Evolutionary conservation across 345 rosid species (phyloP).

Genomic region (Passiflora organensis): DNA sequence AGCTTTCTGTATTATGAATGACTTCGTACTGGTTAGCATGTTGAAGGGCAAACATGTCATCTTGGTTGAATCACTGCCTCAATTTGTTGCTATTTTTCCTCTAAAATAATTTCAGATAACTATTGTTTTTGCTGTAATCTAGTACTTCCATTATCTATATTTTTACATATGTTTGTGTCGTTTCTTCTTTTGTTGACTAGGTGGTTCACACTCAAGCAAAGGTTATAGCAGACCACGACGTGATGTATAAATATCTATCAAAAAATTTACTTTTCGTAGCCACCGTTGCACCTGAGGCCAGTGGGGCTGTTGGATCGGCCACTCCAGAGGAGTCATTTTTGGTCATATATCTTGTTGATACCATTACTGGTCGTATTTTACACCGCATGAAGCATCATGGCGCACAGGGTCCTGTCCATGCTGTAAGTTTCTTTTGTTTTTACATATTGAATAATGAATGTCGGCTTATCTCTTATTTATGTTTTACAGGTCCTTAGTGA

Average conservation of each 20-base stretch:
- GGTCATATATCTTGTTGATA: slow-evolving; percentile 83
- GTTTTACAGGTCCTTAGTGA: slow-evolving; percentile 83
- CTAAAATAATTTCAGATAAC: no score
- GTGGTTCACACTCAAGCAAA: slow-evolving; percentile 99
- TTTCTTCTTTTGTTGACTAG: slow-evolving; percentile 31
- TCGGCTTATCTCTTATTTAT: slow-evolving; percentile 14
- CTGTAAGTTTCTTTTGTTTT: slow-evolving; percentile 47
- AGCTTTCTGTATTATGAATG: no score
- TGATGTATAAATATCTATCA: slow-evolving; percentile 85
- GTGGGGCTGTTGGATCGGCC: slow-evolving; percentile 78
- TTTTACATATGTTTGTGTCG: neutral
- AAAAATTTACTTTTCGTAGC: slow-evolving; percentile 84
- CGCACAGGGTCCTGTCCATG: slow-evolving; percentile 87
- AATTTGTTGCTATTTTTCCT: neutral
- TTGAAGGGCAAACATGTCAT: no score
- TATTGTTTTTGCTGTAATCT: no score
- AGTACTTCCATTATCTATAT: no score
- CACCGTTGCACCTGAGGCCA: slow-evolving; percentile 82
- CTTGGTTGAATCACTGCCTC: no score
- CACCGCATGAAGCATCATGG: slow-evolving; percentile 95
- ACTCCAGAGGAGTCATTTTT: slow-evolving; percentile 84
- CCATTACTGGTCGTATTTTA: slow-evolving; percentile 83
- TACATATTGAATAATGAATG: neutral
- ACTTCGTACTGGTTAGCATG: no score
- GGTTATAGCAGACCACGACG: slow-evolving; percentile 77